These are phyloP conservation scores for Gymnopilus junonius DNA, from an alignment of 768 basidiomycete genomes.

Conservation along the genomic window DNA sequence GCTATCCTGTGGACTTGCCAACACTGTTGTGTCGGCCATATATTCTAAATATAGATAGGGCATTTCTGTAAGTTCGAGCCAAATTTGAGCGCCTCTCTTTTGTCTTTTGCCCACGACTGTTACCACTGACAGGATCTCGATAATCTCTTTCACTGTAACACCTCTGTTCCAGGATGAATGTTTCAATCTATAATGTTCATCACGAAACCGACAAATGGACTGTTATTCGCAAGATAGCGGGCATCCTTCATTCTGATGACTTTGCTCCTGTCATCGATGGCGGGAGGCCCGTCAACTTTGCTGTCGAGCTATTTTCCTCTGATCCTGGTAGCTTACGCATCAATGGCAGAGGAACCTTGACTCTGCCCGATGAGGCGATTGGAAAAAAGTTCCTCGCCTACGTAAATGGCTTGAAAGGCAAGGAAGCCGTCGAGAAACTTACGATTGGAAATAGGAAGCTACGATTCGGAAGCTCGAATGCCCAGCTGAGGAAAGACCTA, in stretches of 20 bases:
- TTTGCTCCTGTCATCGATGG: conserved; percentile 44
- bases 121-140: no score
- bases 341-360: conserved; percentile 51
- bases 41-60: no score
- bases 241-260: conserved; percentile 60
- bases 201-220: conserved; percentile 53
- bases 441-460: conserved; percentile 45
- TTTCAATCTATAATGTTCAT: conserved; percentile 41
- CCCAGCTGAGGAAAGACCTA: conserved; percentile 15
- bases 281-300: conserved; percentile 59
- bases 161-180: no score
- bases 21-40: no score
- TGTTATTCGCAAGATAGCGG: conserved; percentile 58
- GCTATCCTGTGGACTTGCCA: no score
- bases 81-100: no score
- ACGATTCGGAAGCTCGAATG: conserved; percentile 31
- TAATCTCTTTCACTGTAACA: no score
- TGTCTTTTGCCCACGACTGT: no score
- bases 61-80: no score
- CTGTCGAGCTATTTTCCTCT: conserved; percentile 53
- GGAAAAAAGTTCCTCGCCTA: conserved; percentile 53
- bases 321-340: conserved; percentile 57
- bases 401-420: conserved; percentile 38
- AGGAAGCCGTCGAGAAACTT: conserved; percentile 30
- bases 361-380: conserved; percentile 38